A percentile compares a stretch with the other conserved stretches of the same genome.
Evolutionary conservation across 495 filamentous ascomycete genomes (phyloP).

Genomic region (Aspergillus affinis): DNA sequence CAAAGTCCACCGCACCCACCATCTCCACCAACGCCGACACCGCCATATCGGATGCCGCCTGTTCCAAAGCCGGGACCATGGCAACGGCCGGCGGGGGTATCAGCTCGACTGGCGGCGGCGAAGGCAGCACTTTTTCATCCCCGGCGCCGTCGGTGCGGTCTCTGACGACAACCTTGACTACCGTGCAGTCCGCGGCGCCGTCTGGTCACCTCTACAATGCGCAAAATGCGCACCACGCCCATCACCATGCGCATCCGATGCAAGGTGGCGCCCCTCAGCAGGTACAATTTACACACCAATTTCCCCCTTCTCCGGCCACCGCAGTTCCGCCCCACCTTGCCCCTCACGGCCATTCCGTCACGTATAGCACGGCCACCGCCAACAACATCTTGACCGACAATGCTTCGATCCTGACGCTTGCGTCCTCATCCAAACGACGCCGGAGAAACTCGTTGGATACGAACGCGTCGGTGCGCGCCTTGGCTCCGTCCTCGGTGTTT

Average conservation of each 20-base stretch:
- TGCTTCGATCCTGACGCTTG: conserved; percentile 93
- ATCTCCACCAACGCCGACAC: conserved; percentile 79
- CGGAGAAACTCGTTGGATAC: conserved; percentile 91
- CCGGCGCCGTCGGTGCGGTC: conserved; percentile 89
- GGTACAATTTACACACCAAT: conserved; percentile 85
- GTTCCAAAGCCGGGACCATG: conserved; percentile 77
- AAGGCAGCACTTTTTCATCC: conserved; percentile 86
- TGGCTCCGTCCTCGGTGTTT: conserved; percentile 89
- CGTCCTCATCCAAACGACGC: conserved; percentile 87
- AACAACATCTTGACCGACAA: conserved; percentile 93
- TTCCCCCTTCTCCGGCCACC: conserved; percentile 72
- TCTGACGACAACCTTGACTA: conserved; percentile 91
- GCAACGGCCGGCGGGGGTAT: conserved; percentile 61
- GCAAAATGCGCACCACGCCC: conserved; percentile 39
- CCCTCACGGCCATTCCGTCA: conserved; percentile 68
- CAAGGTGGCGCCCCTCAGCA: conserved; percentile 50
- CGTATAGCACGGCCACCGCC: conserved; percentile 85
- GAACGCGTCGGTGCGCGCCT: conserved; percentile 88
- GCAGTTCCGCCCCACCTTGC: conserved; percentile 80
- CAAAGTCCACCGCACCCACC: conserved; percentile 73
- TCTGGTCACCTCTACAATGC: conserved; percentile 57
- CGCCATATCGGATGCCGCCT: conserved; percentile 67
- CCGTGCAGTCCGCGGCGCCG: conserved; percentile 83
- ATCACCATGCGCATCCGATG: conserved; percentile 44
- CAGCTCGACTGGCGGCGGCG: conserved; percentile 68